Percentiles rank a stretch among this genome's conserved stretches.
Conservation (phyloP, 768 basidiomycete genomes). For the Auriscalpium orientale region DNA sequence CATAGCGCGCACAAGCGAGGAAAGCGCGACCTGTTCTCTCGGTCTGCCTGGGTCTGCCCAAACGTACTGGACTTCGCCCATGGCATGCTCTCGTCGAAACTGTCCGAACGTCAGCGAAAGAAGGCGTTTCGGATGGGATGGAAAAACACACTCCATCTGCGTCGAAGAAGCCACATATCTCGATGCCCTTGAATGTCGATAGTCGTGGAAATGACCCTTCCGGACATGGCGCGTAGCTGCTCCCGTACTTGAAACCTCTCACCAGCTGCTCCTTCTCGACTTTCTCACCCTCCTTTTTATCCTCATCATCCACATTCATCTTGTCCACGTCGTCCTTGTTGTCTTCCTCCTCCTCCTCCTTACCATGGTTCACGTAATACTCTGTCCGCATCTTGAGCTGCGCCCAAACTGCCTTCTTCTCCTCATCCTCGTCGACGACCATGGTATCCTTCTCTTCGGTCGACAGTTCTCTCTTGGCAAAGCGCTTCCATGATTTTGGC, state of each 20-base stretch:
- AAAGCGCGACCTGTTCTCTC: conserved; percentile 75
- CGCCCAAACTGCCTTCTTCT: conserved; percentile 25
- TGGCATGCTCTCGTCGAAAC: conserved; percentile 76
- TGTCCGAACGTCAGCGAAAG: conserved; percentile 22
- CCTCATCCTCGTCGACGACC: conserved; percentile 13
- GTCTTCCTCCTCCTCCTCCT: conserved; percentile 13
- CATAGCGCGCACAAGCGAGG: conserved; percentile 85
- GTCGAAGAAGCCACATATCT: conserved; percentile 80
- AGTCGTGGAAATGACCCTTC: conserved; percentile 77
- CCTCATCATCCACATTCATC: conserved; percentile 27
- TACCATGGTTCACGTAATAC: conserved; percentile 44
- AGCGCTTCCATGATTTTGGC: conserved; percentile 78
- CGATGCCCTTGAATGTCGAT: conserved; percentile 75
- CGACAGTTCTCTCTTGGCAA: conserved; percentile 31
- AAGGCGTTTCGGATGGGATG: not conserved
- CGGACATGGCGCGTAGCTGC: conserved; percentile 80
- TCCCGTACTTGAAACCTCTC: conserved; percentile 82
- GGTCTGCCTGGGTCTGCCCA: conserved; percentile 66
- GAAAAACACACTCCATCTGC: conserved; percentile 45
- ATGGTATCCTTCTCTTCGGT: conserved; percentile 23
- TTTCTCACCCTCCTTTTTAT: conserved; percentile 36
- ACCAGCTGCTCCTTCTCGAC: conserved; percentile 77
- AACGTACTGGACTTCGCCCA: conserved; percentile 83
- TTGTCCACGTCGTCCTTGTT: conserved; percentile 31
- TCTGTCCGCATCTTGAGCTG: conserved; percentile 41